These are phyloP conservation scores for Parafenestella ontariensis DNA, from an alignment of 2,329 filamentous ascomycete species.

Conservation along the genomic window DNA sequence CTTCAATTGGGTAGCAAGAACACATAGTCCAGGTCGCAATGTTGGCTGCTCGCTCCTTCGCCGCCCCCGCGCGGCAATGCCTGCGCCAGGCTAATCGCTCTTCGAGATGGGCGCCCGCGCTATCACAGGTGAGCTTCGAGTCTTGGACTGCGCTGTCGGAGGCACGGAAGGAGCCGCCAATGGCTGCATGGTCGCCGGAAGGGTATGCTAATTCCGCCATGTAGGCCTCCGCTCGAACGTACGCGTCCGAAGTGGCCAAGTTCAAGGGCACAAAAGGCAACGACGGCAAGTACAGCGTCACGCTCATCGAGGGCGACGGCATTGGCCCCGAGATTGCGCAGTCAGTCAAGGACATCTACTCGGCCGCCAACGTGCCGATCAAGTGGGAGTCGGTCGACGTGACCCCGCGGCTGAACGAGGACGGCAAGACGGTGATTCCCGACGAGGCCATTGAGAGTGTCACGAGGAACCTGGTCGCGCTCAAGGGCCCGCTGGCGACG, in stretches of 20 bases:
- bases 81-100: constrained; percentile 67
- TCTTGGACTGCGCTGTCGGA: constrained; percentile 9
- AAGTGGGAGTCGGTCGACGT: constrained; percentile 98
- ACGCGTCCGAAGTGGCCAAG: constrained; percentile 78
- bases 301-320: constrained; percentile 97
- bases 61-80: constrained; percentile 79
- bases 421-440: constrained; percentile 95
- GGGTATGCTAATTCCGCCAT: constrained; percentile 7
- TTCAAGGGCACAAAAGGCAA: constrained; percentile 90
- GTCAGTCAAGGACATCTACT: constrained; percentile 98
- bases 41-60: constrained; percentile 81
- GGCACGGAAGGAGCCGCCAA: constrained; percentile 3
- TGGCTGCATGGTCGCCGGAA: not conserved
- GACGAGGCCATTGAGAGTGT: constrained; percentile 93
- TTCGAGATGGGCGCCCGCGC: constrained; percentile 56
- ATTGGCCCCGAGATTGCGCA: constrained; percentile 98
- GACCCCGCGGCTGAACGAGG: constrained; percentile 88
- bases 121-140: constrained; percentile 63
- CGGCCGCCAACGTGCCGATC: constrained; percentile 92
- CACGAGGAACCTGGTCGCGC: constrained; percentile 92
- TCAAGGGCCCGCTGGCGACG: constrained; percentile 98
- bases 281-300: constrained; percentile 94
- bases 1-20: constrained; percentile 42
- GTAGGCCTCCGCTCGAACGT: constrained; percentile 52
- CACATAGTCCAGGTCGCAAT: constrained; percentile 63